Base-by-base conservation (phyloP, 129 eudicot species). In the Flaveria trinervia region DNA sequence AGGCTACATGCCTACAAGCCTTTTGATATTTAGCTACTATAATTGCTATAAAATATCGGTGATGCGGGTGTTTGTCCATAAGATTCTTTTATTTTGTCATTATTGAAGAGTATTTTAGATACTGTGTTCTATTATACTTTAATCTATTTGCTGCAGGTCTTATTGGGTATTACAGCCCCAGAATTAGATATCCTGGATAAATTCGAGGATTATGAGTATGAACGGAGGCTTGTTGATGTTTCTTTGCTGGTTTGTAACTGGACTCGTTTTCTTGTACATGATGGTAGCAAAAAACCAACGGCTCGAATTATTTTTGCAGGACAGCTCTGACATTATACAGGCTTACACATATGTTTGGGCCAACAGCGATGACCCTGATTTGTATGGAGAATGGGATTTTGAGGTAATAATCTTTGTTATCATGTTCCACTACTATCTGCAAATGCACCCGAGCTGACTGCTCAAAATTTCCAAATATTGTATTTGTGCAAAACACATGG, bases 321-420 rank as follows among this genome's bases (percentile, higher is more conserved):
- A 87, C 84, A 76, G 74, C 69, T 83, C 89, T 68, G 86, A 91
- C 69, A 80, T 59, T 55, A 22, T 87, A 76, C 82, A 87, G 57
- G 97, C 88, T 33, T 46, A 82, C 73, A 52, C 96, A 16, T 93
- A 93, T 81, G 96, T 93, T 50, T 93, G 98, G 98, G 85, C 44
- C 50, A 81, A 91, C 71, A 85, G 55, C 18, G 80, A 80, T 22
- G 98, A 91, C 81, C 93, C 90, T 13, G 65, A 87, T 81, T 74
- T 93, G 78, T 89, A 87, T 60, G 98, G 98, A 45, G 90, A 85
- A 39, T 93, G 98, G 98, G 82, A 90, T 80, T 92, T 93, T 77
- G 97, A 93, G 97, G 97, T 93, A 80, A 62, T 30, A 25, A 55
- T 69, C 17, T 10, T 50, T 15, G 16, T 44, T 26, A 55, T 61